Base-by-base conservation (phyloP, 495 filamentous ascomycete species). In the Lophiostoma macrostomum region DNA sequence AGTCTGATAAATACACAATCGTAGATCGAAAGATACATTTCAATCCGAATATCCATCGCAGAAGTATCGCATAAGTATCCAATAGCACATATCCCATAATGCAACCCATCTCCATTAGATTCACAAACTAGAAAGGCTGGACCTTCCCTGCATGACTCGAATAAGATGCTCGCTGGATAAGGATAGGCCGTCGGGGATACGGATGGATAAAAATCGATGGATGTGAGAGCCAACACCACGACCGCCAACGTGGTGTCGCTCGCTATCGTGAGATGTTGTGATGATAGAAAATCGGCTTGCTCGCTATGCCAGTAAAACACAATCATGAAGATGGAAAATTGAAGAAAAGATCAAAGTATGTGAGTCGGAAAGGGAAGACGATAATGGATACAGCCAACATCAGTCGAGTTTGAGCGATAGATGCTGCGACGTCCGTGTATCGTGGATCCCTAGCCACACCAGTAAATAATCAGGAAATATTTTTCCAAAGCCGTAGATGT, bases 271-370 rank as follows among this genome's bases (percentile, higher is more conserved):
- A n/a, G n/a, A n/a, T n/a, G n/a, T n/a, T n/a, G n/a, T n/a, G n/a
- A n/a, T n/a, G n/a, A n/a, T n/a, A n/a, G n/a, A n/a, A n/a, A 39
- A 50, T 5, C 8, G 6, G 20, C 11, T 22, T 39, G 30, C 46
- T 57, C 53, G 53, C 53, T 57, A 57, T 50, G 45, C 45, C 53
- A 48, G 29, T 50, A 44, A 55, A 55, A 50, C 53, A 57, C 53
- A 57, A 57, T 57, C 53, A 39, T 57, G 23, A 57, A 40, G 27
- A 35, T 11, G 28, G 20, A 24, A 39, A 50, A 55, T 40, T 14
- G 29, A 45, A 47, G 11, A 2, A 14, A 31, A 40, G 16, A 28
- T 30, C 22, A 41, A 42, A 29, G 19, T 27, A 42, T 24, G 22
- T 24, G 42, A 18, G 27, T 37, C 35, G n/a, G 29, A 48, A n/a